Evolutionary conservation across 179 eudicot species (phyloP).

Genomic region (Vitellaria paradoxa): DNA sequence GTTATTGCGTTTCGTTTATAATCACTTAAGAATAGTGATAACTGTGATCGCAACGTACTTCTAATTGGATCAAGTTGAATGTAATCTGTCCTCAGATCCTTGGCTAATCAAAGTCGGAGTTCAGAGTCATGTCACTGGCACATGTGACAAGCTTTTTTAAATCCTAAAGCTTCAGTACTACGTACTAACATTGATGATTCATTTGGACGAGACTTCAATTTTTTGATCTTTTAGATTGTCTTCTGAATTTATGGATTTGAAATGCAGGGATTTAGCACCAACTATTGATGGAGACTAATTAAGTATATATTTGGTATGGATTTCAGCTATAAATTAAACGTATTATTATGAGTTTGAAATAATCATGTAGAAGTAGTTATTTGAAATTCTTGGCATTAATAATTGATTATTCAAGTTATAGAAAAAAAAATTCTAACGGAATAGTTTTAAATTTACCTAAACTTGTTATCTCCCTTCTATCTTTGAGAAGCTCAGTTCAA

Average conservation of each 20-base stretch:
- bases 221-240: not conserved
- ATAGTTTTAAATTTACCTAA: no score
- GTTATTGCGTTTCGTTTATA: not conserved
- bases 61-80: not conserved
- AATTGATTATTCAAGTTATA: no score
- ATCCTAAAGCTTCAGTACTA: not conserved
- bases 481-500: no score
- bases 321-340: no score
- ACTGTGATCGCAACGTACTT: not conserved
- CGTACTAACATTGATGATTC: not conserved
- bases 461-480: no score
- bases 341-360: no score
- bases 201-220: not conserved
- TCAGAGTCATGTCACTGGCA: not conserved
- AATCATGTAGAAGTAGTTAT: no score
- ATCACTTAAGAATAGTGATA: not conserved
- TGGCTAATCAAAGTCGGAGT: not conserved
- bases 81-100: not conserved
- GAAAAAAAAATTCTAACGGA: no score
- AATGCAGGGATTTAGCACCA: no score
- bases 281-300: no score
- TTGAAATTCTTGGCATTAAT: no score
- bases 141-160: not conserved
- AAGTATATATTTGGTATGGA: not conserved
- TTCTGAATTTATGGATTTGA: not conserved